Percentiles rank a stretch among this genome's conserved stretches.
phyloP scores from a whole-genome alignment of 2,329 filamentous ascomycete genomes.

The Penicillium sp. region DNA sequence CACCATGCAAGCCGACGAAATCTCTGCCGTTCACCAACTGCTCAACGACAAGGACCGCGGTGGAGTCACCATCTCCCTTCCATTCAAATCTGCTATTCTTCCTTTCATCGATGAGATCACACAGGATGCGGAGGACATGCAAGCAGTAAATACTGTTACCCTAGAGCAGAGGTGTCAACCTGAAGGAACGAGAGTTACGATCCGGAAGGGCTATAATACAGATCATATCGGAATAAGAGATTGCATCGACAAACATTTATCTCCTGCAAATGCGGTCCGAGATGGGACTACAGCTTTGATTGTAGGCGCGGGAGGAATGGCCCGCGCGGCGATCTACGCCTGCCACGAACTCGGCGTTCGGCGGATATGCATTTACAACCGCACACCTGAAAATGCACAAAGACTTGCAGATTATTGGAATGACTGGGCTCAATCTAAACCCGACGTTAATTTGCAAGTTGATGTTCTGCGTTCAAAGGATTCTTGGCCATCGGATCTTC shows the following conservation, averaged over 20 bases:
- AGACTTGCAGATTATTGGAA: constrained; percentile 24
- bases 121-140: constrained; percentile 29
- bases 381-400: constrained; percentile 24
- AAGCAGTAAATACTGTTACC: constrained; percentile 35
- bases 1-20: constrained; percentile 5
- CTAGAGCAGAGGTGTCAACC: constrained; percentile 11
- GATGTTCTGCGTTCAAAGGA: constrained; percentile 16
- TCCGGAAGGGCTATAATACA: constrained; percentile 33
- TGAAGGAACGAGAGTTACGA: constrained; percentile 1
- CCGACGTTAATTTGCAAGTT: constrained; percentile 4
- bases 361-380: constrained; percentile 34
- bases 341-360: constrained; percentile 27
- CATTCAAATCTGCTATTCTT: constrained; percentile 31
- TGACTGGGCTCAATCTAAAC: constrained; percentile 15
- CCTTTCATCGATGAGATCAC: constrained; percentile 24
- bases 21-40: constrained; percentile 17
- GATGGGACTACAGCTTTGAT: constrained; percentile 27
- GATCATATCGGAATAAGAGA: constrained; percentile 34
- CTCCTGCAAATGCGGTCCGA: constrained; percentile 28
- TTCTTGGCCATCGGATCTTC: constrained; percentile 22
- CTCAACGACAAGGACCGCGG: constrained; percentile 15
- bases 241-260: constrained; percentile 31
- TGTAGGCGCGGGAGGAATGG: constrained; percentile 33
- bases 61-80: constrained; percentile 27
- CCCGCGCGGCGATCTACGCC: constrained; percentile 33